Conservation (phyloP, 768 basidiomycete genomes). For the Pulveroboletus sp. region DNA sequence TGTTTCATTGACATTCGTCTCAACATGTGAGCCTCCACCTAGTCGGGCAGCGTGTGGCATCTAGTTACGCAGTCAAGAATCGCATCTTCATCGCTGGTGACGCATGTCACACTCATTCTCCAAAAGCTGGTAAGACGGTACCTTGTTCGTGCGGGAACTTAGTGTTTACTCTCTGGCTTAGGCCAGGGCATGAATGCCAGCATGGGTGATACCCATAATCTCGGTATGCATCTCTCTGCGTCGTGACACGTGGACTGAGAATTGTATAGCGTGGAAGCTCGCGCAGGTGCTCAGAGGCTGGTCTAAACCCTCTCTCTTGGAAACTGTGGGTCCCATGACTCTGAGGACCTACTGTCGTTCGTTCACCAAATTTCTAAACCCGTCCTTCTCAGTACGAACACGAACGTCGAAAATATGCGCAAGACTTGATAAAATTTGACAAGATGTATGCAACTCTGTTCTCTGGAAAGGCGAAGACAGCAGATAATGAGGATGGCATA, state of each 20-base stretch:
- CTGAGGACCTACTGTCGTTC: too few species aligned
- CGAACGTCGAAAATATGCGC: not conserved
- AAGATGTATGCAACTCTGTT: not conserved
- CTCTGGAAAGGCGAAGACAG: not conserved
- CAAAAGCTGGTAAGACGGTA: too few species aligned
- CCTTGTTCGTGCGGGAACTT: too few species aligned
- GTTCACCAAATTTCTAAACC: constrained; percentile 6
- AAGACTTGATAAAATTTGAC: not conserved
- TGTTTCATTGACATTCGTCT: too few species aligned
- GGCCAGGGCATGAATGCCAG: constrained; percentile 74
- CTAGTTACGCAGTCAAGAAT: too few species aligned
- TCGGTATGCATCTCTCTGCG: constrained; percentile 36
- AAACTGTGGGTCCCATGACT: not conserved
- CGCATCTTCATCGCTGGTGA: too few species aligned
- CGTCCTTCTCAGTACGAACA: not conserved
- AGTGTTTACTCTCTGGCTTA: constrained; percentile 11
- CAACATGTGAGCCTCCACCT: too few species aligned
- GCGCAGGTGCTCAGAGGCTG: constrained; percentile 27
- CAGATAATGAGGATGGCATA: not conserved
- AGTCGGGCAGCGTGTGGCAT: too few species aligned
- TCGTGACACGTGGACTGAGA: constrained; percentile 47
- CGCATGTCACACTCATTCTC: too few species aligned
- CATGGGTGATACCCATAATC: constrained; percentile 69
- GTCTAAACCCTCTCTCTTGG: not conserved
- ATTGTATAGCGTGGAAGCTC: constrained; percentile 41